Base-by-base conservation (phyloP, 2,329 filamentous ascomycete species). In the Colletotrichum ledebouriae region DNA sequence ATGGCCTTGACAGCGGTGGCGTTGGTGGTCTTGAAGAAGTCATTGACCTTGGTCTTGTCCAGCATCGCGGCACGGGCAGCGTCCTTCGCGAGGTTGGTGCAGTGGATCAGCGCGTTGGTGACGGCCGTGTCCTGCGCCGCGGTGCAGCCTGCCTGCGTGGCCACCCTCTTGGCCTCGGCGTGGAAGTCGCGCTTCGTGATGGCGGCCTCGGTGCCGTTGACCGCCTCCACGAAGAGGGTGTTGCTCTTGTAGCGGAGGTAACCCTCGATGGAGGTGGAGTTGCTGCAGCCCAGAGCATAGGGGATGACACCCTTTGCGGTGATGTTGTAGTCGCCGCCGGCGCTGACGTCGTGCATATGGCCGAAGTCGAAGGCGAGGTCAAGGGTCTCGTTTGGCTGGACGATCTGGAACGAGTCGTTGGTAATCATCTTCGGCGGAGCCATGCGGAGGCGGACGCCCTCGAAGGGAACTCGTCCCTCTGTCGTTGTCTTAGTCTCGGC, bases 1-100 rank as follows among this genome's bases (percentile, higher is more conserved):
- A 91, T 86, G 1, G 78, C 81, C 56, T 75, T 80, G 50, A 84
- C 83, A 22, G 59, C 60, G 5, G 17, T 49, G 1, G 11, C 11
- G 22, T 70, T 77, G 34, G 84, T 85, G 0, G 84, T 84, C 79
- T 89, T 90, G 84, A 91, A 92, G 82, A 89, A 91, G 74, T 89
- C 86, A 25, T 76, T 76, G 71, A 90, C 77, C 73, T 83, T 87
- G 71, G 33, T 58, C 15, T 50, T 10, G 57, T 69, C 53, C 33
- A 44, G 37, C 17, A 39, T 41, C 15, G 62, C 70, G 20, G 69
- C 47, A 20, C n/a, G 17, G 1, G 81, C 75, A 0, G 87, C 86
- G 39, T 79, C 77, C 2, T 77, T 78, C 2, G 89, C 86, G 6
- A 89, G 79, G 25, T 75, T 78, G 3, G 80, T 77, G 73, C 87